These are phyloP conservation scores for Suhomyces chickasaworum DNA, from an alignment of 1,139 yeast genomes.

Conservation along the genomic window DNA sequence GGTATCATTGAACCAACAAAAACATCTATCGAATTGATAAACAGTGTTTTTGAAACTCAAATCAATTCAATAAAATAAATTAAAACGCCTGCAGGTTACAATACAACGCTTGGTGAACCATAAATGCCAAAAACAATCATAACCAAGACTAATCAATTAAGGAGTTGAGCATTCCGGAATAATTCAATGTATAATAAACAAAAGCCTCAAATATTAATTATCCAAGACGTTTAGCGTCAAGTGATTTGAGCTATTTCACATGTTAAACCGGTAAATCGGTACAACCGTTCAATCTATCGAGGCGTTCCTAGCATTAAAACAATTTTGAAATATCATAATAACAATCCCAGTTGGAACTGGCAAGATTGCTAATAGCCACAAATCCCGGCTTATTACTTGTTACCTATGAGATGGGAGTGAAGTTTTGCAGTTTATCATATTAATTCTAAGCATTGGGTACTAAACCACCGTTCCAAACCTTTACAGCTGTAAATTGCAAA, in stretches of 20 bases:
- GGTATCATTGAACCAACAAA: too few relatives aligned
- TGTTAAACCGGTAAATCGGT: background rate
- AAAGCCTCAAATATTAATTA: background rate
- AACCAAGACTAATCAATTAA: background rate
- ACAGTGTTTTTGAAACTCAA: too few relatives aligned
- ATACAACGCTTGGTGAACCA: background rate
- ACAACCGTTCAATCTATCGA: too few relatives aligned
- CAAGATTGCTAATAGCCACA: too few relatives aligned
- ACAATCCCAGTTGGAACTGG: too few relatives aligned
- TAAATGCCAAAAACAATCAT: too few relatives aligned
- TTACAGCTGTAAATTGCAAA: background rate
- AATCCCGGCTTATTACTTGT: background rate
- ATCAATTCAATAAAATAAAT: background rate
- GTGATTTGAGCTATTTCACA: background rate
- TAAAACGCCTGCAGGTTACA: too few relatives aligned
- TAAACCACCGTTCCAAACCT: background rate
- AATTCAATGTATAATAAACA: too few relatives aligned
- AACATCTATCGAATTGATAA: too few relatives aligned
- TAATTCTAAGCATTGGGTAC: background rate
- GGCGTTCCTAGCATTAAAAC: too few relatives aligned
- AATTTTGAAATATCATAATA: too few relatives aligned
- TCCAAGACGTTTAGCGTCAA: background rate
- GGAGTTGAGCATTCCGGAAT: background rate
- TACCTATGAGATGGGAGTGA: background rate
- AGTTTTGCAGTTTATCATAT: background rate